Evolutionary conservation across 257 asterid genomes (phyloP).

Genomic region (Gynochthodes officinalis): DNA sequence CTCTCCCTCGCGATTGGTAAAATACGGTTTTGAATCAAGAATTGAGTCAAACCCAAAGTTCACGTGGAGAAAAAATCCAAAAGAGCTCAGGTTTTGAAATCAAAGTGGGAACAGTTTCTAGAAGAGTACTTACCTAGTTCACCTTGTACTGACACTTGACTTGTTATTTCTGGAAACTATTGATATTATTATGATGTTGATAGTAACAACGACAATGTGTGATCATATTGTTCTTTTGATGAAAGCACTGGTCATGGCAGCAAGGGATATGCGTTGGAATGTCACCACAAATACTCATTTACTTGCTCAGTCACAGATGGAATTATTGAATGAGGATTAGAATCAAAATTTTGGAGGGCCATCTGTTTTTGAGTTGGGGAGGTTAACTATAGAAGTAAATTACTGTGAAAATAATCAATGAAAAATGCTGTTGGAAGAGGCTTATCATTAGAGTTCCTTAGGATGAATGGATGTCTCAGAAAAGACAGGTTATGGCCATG

Average conservation of each 20-base stretch:
- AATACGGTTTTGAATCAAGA: background rate
- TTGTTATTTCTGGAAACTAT: background rate
- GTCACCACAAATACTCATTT: background rate
- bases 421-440: background rate
- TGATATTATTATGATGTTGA: background rate
- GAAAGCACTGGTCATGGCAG: background rate
- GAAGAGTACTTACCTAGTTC: background rate
- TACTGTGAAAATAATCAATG: background rate
- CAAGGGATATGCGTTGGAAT: background rate
- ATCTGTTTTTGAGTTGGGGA: background rate
- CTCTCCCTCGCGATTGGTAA: background rate
- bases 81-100: background rate
- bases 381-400: background rate
- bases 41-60: background rate
- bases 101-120: background rate
- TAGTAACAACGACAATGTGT: background rate
- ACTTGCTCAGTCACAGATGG: background rate
- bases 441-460: background rate
- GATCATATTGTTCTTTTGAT: background rate
- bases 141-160: background rate
- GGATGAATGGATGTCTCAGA: background rate
- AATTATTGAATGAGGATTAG: background rate
- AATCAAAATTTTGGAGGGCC: background rate
- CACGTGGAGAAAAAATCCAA: background rate
- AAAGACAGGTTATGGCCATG: too few species aligned